Evolutionary conservation across 768 basidiomycete species (phyloP).

Genomic region (Pholiota conissans): DNA sequence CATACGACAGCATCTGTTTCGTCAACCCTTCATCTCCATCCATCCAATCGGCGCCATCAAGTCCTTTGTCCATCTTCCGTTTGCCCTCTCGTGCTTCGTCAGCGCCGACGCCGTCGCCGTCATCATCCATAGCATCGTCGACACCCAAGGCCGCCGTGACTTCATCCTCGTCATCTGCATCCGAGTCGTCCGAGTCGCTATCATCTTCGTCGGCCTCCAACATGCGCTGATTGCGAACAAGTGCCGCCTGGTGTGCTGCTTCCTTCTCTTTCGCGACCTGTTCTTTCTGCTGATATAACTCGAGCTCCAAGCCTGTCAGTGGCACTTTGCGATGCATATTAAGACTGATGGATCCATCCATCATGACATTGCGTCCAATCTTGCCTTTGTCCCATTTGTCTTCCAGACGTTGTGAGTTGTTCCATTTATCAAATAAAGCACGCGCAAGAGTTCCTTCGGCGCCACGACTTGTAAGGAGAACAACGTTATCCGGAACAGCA

Average conservation of each 20-base stretch:
- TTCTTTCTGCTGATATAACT: conserved; percentile 75
- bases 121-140: conserved; percentile 47
- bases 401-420: conserved; percentile 72
- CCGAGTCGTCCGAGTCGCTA: conserved; percentile 67
- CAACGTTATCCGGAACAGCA: conserved; percentile 76
- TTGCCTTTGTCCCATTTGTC: conserved; percentile 89
- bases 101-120: conserved; percentile 26
- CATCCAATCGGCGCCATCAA: conserved; percentile 64
- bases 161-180: conserved; percentile 65
- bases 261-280: conserved; percentile 78
- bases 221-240: conserved; percentile 82
- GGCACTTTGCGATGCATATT: conserved; percentile 88
- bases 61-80: conserved; percentile 47
- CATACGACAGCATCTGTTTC: conserved; percentile 81
- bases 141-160: conserved; percentile 56
- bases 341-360: conserved; percentile 69
- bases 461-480: conserved; percentile 79
- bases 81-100: conserved; percentile 25
- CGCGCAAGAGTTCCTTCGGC: conserved; percentile 82
- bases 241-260: conserved; percentile 81
- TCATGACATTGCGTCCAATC: conserved; percentile 83
- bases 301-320: conserved; percentile 85
- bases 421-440: conserved; percentile 85
- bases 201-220: conserved; percentile 95
- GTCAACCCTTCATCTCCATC: conserved; percentile 77